Conservation (phyloP, 192 early-diverging fungal species). For the Dispira simplex region DNA sequence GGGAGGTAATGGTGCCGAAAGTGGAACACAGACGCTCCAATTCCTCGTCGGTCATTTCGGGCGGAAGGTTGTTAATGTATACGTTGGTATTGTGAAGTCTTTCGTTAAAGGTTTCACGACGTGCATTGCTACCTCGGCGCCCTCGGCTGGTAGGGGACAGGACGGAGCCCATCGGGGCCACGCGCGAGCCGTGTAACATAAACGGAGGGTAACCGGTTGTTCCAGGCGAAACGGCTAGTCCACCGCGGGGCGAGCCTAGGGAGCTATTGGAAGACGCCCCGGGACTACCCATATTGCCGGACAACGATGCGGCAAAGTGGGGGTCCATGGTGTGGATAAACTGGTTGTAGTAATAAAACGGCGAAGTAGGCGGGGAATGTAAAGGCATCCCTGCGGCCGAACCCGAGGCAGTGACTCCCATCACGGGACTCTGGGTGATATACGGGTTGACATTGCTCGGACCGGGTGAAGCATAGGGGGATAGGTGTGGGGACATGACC, state of each 20-base stretch:
- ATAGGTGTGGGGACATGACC: background rate
- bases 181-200: background rate
- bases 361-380: conserved; percentile 10
- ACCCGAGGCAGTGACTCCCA: background rate
- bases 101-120: background rate
- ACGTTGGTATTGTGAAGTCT: conserved; percentile 41
- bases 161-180: background rate
- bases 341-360: conserved; percentile 10
- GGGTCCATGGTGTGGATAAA: conserved; percentile 6
- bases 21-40: conserved; percentile 41
- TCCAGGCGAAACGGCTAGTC: background rate
- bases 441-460: background rate
- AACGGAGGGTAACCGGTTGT: background rate
- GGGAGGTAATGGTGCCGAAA: conserved; percentile 60
- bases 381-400: background rate
- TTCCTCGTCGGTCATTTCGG: conserved; percentile 47
- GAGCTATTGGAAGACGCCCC: background rate
- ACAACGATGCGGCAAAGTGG: background rate
- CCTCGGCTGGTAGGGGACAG: background rate
- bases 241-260: background rate
- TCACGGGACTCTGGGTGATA: conserved; percentile 5
- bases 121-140: too few relatives aligned
- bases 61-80: conserved; percentile 63
- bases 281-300: background rate
- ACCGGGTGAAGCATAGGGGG: conserved; percentile 8